Conservation (phyloP, 1,139 yeast species). For the Protomyces lactucae-debilis region DNA sequence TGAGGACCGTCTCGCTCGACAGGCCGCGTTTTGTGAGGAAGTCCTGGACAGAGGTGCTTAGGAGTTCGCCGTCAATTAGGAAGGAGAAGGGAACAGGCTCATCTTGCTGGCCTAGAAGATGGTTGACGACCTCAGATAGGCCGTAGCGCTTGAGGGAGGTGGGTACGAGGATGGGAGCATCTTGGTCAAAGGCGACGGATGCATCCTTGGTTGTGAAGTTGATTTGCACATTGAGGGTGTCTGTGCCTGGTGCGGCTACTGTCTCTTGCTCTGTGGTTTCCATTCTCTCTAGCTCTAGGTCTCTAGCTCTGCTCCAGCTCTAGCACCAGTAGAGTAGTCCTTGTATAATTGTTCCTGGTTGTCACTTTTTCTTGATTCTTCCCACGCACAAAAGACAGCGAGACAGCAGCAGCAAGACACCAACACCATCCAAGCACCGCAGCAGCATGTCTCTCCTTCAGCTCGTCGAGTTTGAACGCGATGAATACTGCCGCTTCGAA, state of each 20-base stretch:
- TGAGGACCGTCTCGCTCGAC: constrained; percentile 73
- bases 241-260: neutral
- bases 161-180: constrained; percentile 66
- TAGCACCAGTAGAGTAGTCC: too few species aligned
- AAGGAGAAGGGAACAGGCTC: constrained; percentile 86
- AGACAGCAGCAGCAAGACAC: neutral
- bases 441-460: neutral
- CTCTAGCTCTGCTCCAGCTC: too few species aligned
- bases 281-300: too few species aligned
- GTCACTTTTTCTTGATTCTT: neutral
- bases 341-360: neutral
- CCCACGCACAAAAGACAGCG: neutral
- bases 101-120: constrained; percentile 52
- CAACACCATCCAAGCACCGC: too few species aligned
- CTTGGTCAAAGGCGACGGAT: constrained; percentile 71
- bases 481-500: constrained; percentile 22
- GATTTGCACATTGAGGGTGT: constrained; percentile 21
- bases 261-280: neutral
- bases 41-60: constrained; percentile 73
- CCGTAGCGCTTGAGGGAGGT: constrained; percentile 82
- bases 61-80: constrained; percentile 57
- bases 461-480: constrained; percentile 17
- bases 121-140: constrained; percentile 89
- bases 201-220: constrained; percentile 67
- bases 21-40: constrained; percentile 71